phyloP scores from a whole-genome alignment of 2,329 filamentous ascomycete species.

The Waltergamsia citrina region DNA sequence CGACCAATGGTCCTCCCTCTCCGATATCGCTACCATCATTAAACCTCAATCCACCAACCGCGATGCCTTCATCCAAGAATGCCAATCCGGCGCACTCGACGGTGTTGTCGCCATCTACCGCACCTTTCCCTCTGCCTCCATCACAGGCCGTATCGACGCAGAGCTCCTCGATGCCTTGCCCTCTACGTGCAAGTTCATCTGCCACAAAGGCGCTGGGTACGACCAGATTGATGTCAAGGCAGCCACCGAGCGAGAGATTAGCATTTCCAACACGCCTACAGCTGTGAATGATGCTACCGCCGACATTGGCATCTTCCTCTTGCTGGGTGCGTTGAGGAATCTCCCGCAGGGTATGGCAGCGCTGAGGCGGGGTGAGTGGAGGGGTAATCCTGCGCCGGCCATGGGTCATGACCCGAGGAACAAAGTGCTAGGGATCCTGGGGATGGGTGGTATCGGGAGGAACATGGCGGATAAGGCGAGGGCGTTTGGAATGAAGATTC shows the following conservation, averaged over 20 bases:
- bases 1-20: slow-evolving; percentile 52
- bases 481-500: slow-evolving; percentile 65
- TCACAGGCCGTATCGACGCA: slow-evolving; percentile 62
- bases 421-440: slow-evolving; percentile 70
- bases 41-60: slow-evolving; percentile 51
- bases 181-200: slow-evolving; percentile 44
- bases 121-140: slow-evolving; percentile 53
- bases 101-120: slow-evolving; percentile 58
- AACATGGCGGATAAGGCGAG: slow-evolving; percentile 67
- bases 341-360: slow-evolving; percentile 57
- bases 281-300: slow-evolving; percentile 78
- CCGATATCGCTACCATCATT: slow-evolving; percentile 55
- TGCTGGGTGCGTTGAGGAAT: slow-evolving; percentile 70
- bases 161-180: slow-evolving; percentile 56
- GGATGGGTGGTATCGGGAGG: slow-evolving; percentile 78
- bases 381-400: slow-evolving; percentile 40
- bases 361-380: slow-evolving; percentile 60
- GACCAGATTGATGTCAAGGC: slow-evolving; percentile 70
- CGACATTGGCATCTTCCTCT: slow-evolving; percentile 70
- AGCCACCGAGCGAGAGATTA: slow-evolving; percentile 56
- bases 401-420: slow-evolving; percentile 70
- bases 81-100: slow-evolving; percentile 54
- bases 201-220: slow-evolving; percentile 69
- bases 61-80: slow-evolving; percentile 60
- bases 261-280: slow-evolving; percentile 72